Evolutionary conservation across 2,329 filamentous ascomycete genomes (phyloP).

Genomic region (Kalmusia sp.): DNA sequence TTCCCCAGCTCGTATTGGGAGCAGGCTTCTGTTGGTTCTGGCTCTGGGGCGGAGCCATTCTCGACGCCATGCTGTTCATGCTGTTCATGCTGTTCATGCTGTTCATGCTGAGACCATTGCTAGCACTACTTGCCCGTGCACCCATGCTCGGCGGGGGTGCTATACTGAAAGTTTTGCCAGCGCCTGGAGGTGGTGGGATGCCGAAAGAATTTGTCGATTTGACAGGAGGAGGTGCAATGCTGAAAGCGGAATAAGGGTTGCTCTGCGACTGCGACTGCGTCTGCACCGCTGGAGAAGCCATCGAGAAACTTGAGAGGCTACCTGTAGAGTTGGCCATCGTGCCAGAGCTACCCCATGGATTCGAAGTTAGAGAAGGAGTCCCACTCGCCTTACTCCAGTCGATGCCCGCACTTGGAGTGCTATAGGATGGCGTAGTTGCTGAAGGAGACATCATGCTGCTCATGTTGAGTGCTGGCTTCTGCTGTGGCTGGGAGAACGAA

Average conservation of each 20-base stretch:
- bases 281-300: conserved; percentile 54
- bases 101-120: too few species aligned
- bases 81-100: conserved; percentile 37
- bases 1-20: conserved; percentile 6
- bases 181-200: conserved; percentile 18
- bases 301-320: conserved; percentile 54
- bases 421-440: conserved; percentile 32
- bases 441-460: conserved; percentile 36
- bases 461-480: conserved; percentile 43
- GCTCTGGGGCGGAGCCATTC: conserved; percentile 9
- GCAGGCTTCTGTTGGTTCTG: conserved; percentile 9
- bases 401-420: conserved; percentile 27
- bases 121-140: conserved; percentile 30
- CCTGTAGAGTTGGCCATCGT: conserved; percentile 23
- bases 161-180: conserved; percentile 31
- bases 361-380: conserved; percentile 21
- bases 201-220: conserved; percentile 23
- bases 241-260: conserved; percentile 44
- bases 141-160: conserved; percentile 30
- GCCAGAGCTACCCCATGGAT: conserved; percentile 31
- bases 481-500: conserved; percentile 48
- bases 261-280: conserved; percentile 25
- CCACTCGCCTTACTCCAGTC: conserved; percentile 39
- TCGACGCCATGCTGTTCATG: conserved; percentile 24
- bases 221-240: conserved; percentile 47